These are phyloP conservation scores for Euphrasia confusa DNA, from an alignment of 257 asterid genomes.

Conservation along the genomic window DNA sequence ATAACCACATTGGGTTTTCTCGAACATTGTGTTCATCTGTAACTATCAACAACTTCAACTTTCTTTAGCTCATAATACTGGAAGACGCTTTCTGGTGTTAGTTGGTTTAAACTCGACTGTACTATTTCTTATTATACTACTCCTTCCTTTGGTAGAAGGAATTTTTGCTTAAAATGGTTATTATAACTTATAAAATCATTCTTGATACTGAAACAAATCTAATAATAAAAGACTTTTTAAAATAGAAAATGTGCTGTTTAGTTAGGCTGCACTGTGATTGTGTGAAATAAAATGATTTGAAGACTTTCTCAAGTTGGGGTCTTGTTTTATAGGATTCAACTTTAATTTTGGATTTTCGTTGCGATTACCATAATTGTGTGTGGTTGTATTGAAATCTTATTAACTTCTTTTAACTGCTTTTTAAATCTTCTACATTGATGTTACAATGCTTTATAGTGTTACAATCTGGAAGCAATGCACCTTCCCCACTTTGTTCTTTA, in stretches of 20 bases:
- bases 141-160: not conserved
- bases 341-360: not conserved
- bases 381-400: not conserved
- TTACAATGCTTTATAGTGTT: constrained; percentile 19
- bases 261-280: not conserved
- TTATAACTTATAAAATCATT: not conserved
- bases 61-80: not conserved
- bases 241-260: not conserved
- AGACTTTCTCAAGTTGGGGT: not conserved
- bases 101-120: not conserved
- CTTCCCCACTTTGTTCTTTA: constrained; percentile 8
- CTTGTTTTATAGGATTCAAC: not conserved
- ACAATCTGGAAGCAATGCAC: not conserved
- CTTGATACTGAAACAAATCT: not conserved
- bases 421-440: constrained; percentile 6
- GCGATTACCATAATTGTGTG: not conserved
- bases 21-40: constrained; percentile 9
- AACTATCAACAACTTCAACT: not conserved
- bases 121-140: not conserved
- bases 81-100: not conserved
- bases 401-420: not conserved
- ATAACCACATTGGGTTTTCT: constrained; percentile 2
- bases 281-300: not conserved
- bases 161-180: constrained; percentile 1
- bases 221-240: not conserved